Evolutionary conservation across 345 rosid species (phyloP).

Genomic region (Durio zibethinus): DNA sequence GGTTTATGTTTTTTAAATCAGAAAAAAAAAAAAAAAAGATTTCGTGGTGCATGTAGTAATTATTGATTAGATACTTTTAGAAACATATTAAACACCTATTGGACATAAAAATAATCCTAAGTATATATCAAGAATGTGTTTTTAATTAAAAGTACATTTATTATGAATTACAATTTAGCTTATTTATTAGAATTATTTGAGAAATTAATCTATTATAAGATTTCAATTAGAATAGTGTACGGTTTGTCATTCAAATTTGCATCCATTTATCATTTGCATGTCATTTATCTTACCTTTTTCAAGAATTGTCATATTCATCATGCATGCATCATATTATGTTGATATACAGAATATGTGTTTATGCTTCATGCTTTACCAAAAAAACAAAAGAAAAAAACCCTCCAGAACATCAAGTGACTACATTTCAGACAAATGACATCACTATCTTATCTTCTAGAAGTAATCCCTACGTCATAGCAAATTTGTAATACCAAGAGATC

Average conservation of each 20-base stretch:
- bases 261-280: not conserved
- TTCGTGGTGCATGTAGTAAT: not conserved
- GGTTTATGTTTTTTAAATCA: too few species aligned
- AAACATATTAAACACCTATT: not conserved
- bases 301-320: too few species aligned
- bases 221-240: not conserved
- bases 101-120: not conserved
- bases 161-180: not conserved
- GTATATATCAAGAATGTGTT: not conserved
- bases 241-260: not conserved
- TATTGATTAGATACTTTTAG: not conserved
- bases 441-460: too few species aligned
- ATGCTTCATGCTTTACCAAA: too few species aligned
- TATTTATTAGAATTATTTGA: not conserved
- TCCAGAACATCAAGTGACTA: too few species aligned
- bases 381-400: too few species aligned
- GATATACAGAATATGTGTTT: too few species aligned
- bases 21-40: too few species aligned
- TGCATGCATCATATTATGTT: too few species aligned
- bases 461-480: too few species aligned
- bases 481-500: too few species aligned
- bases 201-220: not conserved
- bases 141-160: not conserved
- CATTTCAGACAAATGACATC: too few species aligned
- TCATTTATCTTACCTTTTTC: not conserved